A percentile compares a stretch with the other conserved stretches of the same genome.
Evolutionary conservation across 371 early-diverging fungal genomes (phyloP).

Genomic region (Lichtheimia corymbifera): DNA sequence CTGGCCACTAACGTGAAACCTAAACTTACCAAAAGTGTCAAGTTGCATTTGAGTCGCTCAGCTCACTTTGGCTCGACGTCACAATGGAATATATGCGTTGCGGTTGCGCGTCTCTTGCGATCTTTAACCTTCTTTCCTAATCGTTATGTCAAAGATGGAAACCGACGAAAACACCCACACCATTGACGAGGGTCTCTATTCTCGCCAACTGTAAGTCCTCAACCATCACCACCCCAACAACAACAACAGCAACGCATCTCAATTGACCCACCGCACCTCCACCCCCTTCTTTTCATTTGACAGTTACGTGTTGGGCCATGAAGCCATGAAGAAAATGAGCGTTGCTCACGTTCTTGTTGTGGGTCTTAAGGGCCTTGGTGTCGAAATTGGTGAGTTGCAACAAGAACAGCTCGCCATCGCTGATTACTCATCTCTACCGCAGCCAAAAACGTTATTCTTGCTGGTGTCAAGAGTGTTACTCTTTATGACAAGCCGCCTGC

Average conservation of each 20-base stretch:
- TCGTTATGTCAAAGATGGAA: slow-evolving; percentile 37
- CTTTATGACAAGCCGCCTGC: slow-evolving; percentile 87
- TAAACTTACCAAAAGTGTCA: no score
- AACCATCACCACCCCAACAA: no score
- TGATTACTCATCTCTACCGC: slow-evolving; percentile 8
- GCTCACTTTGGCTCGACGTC: not conserved
- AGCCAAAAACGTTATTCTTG: slow-evolving; percentile 99
- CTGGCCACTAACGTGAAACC: no score
- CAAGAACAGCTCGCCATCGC: not conserved
- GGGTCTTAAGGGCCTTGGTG: slow-evolving; percentile 96
- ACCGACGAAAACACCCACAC: slow-evolving; percentile 41
- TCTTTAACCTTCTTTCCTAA: not conserved
- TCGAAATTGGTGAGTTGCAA: slow-evolving; percentile 87
- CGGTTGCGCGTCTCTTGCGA: slow-evolving; percentile 1
- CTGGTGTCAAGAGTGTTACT: slow-evolving; percentile 98
- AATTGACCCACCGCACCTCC: not conserved
- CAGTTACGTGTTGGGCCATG: slow-evolving; percentile 98
- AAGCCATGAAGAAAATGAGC: slow-evolving; percentile 99
- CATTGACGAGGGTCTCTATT: slow-evolving; percentile 96
- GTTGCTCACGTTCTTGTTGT: slow-evolving; percentile 95
- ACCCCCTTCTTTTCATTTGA: slow-evolving; percentile 2
- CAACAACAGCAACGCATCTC: no score
- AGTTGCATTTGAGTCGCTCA: no score
- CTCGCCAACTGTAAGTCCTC: slow-evolving; percentile 91
- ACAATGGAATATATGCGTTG: not conserved